These are phyloP conservation scores for Lentinus polychrous DNA, from an alignment of 1,284 basidiomycete genomes.

Conservation along the genomic window DNA sequence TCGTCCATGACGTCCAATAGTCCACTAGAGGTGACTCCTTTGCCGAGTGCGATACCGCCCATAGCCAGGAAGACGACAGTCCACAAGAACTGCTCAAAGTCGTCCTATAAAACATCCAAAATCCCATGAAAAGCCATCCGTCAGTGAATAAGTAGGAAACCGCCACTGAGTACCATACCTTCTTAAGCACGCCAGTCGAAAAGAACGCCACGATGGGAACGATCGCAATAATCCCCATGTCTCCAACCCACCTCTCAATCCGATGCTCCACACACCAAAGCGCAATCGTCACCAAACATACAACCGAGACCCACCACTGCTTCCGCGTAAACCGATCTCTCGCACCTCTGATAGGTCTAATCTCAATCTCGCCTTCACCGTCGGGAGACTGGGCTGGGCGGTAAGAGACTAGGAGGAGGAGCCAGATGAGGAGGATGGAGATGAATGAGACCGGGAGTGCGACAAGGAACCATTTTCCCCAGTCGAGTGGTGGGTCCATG, in stretches of 20 bases:
- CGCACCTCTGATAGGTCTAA: slow-evolving; percentile 77
- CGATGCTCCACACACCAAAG: slow-evolving; percentile 90
- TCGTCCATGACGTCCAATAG: slow-evolving; percentile 75
- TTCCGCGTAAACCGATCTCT: slow-evolving; percentile 76
- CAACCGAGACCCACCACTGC: slow-evolving; percentile 87
- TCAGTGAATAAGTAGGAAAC: no score
- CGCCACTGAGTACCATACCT: slow-evolving; percentile 58
- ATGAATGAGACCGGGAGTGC: slow-evolving; percentile 85
- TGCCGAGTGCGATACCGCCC: slow-evolving; percentile 96
- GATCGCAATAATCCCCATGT: slow-evolving; percentile 97
- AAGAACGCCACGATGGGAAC: slow-evolving; percentile 94
- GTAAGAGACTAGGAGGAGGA: slow-evolving; percentile 83
- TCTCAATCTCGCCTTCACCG: slow-evolving; percentile 76
- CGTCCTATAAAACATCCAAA: slow-evolving; percentile 50
- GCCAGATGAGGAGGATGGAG: slow-evolving; percentile 88
- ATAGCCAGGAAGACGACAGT: slow-evolving; percentile 95
- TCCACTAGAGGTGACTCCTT: slow-evolving; percentile 89
- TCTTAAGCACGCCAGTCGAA: slow-evolving; percentile 88
- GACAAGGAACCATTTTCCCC: slow-evolving; percentile 93
- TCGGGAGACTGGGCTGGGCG: slow-evolving; percentile 60
- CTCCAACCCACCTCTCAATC: slow-evolving; percentile 78
- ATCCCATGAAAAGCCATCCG: no score
- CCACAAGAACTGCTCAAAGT: slow-evolving; percentile 94
- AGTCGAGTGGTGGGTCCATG: slow-evolving; percentile 87
- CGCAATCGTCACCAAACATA: slow-evolving; percentile 83